Conservation (phyloP, 108 stramenopile genomes). For the Skeletonema marinoi region DNA sequence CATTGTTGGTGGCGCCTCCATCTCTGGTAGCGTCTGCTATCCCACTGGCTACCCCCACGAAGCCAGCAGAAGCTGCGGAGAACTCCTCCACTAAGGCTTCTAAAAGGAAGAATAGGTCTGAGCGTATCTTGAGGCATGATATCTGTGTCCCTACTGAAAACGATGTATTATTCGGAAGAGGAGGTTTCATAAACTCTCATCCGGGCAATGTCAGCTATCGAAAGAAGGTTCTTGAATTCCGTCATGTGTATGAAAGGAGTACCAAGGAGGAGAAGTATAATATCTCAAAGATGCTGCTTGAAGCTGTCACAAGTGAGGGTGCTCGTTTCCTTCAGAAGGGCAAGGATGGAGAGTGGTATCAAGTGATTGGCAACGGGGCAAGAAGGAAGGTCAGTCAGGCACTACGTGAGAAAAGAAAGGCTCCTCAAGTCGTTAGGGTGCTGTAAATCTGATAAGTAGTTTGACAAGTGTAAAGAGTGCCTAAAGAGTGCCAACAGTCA, state of each 20-base stretch:
- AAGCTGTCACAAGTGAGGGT: constrained; percentile 25
- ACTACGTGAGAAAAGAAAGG: constrained; percentile 37
- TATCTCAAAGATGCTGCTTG: constrained; percentile 32
- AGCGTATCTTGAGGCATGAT: too few relatives aligned
- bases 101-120: too few relatives aligned
- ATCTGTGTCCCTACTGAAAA: too few relatives aligned
- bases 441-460: not conserved
- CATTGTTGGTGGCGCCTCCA: not conserved
- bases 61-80: too few relatives aligned
- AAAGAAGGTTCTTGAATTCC: constrained; percentile 10
- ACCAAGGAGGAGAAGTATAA: constrained; percentile 41
- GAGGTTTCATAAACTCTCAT: constrained; percentile 67
- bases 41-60: not conserved
- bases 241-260: constrained; percentile 3
- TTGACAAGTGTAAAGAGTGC: not conserved
- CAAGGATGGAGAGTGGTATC: constrained; percentile 44
- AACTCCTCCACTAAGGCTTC: too few relatives aligned
- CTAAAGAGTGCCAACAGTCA: not conserved
- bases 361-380: constrained; percentile 41
- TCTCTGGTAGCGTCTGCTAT: not conserved
- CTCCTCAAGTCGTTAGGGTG: not conserved
- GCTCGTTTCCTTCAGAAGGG: constrained; percentile 45
- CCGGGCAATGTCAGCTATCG: constrained; percentile 70
- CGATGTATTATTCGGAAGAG: constrained; percentile 31
- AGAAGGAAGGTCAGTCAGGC: constrained; percentile 50